Conservation (phyloP, 1,284 basidiomycete species). For the Malassezia nana region DNA sequence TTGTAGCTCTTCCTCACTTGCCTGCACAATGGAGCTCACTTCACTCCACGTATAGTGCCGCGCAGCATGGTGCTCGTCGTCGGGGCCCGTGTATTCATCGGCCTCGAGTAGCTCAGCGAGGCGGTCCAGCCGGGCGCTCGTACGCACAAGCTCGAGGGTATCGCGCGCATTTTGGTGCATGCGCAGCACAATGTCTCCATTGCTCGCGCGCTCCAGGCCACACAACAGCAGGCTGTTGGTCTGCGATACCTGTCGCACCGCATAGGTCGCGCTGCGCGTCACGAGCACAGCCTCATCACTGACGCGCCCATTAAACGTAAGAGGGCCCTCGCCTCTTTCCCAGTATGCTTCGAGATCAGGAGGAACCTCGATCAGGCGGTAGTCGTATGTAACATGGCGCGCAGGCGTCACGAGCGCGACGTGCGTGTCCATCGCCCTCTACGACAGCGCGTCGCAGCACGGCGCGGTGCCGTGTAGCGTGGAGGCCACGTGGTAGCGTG, state of each 20-base stretch:
- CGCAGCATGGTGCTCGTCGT: slow-evolving; percentile 16
- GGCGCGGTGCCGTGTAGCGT: background rate
- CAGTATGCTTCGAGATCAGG: slow-evolving; percentile 26
- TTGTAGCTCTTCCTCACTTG: slow-evolving; percentile 30
- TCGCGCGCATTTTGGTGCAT: slow-evolving; percentile 29
- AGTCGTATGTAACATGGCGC: slow-evolving; percentile 4
- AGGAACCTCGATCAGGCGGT: slow-evolving; percentile 28
- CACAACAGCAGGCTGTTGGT: slow-evolving; percentile 39
- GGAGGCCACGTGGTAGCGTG: background rate
- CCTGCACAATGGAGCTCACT: slow-evolving; percentile 38
- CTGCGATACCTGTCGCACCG: slow-evolving; percentile 38
- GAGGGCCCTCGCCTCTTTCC: slow-evolving; percentile 15
- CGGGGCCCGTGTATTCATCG: slow-evolving; percentile 27
- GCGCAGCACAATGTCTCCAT: slow-evolving; percentile 12
- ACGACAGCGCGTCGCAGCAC: background rate
- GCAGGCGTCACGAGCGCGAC: slow-evolving; percentile 9
- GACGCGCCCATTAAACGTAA: slow-evolving; percentile 39
- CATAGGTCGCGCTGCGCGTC: slow-evolving; percentile 29
- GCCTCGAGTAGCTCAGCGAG: slow-evolving; percentile 26
- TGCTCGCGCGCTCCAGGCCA: slow-evolving; percentile 11
- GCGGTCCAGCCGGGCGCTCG: slow-evolving; percentile 30
- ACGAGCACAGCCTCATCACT: slow-evolving; percentile 39
- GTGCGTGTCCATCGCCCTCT: background rate
- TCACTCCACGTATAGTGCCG: slow-evolving; percentile 35
- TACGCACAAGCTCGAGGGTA: slow-evolving; percentile 34